Percentiles rank a stretch among this genome's conserved stretches.
These are phyloP conservation scores for Penicillium hordei DNA, from an alignment of 2,329 filamentous ascomycete species.

Conservation along the genomic window DNA sequence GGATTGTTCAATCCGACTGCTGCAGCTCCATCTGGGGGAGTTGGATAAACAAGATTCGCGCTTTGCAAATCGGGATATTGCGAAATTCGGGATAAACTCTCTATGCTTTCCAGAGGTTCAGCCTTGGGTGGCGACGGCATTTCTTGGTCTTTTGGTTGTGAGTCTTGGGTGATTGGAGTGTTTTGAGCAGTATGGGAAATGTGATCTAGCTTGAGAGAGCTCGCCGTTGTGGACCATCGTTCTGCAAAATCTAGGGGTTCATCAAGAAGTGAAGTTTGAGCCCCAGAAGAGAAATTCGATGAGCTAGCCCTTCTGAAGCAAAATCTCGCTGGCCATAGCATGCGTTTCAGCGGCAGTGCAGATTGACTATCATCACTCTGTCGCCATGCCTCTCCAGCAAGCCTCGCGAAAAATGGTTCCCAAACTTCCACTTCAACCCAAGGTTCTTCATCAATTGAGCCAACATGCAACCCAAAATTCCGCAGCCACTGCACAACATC, in stretches of 20 bases:
- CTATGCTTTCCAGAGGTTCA: conserved; percentile 32
- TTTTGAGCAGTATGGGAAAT: conserved; percentile 20
- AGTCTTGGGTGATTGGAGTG: conserved; percentile 21
- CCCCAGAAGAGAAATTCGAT: conserved; percentile 18
- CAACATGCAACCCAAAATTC: conserved; percentile 37
- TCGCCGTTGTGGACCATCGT: conserved; percentile 38
- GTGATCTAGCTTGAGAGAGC: conserved; percentile 21
- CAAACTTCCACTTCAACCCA: conserved; percentile 47
- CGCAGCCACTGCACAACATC: conserved; percentile 39
- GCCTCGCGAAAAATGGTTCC: conserved; percentile 40
- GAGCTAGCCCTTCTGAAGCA: conserved; percentile 41
- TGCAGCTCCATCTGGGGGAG: conserved; percentile 52
- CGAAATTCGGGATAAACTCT: conserved; percentile 42
- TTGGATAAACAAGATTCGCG: conserved; percentile 52
- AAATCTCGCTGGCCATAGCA: conserved; percentile 47
- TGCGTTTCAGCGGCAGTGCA: conserved; percentile 39
- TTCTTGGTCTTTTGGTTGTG: conserved; percentile 26
- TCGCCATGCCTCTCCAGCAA: conserved; percentile 36
- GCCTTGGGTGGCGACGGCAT: conserved; percentile 22
- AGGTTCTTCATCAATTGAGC: conserved; percentile 31
- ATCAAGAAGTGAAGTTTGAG: conserved; percentile 22
- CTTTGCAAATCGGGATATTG: conserved; percentile 43
- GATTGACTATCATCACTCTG: conserved; percentile 30
- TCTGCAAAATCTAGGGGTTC: conserved; percentile 47
- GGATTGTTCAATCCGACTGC: conserved; percentile 31